Evolutionary conservation across 805 yeast species (phyloP).

Genomic region (Candida sakaeoensis): DNA sequence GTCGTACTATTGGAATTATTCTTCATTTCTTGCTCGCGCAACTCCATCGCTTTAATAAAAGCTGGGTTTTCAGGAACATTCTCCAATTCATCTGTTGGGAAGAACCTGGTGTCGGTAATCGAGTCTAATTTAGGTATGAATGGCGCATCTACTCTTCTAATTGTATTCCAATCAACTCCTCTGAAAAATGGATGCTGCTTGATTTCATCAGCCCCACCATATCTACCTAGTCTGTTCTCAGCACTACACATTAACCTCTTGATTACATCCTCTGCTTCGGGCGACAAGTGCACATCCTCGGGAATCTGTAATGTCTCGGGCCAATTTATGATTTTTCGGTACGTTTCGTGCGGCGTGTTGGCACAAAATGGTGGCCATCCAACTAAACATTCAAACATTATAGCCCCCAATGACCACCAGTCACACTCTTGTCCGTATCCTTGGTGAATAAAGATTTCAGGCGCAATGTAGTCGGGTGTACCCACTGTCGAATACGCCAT

Average conservation of each 20-base stretch:
- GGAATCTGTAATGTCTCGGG: constrained; percentile 85
- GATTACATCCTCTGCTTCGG: constrained; percentile 85
- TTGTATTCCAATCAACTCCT: constrained; percentile 94
- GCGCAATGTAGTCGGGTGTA: constrained; percentile 94
- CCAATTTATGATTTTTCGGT: constrained; percentile 87
- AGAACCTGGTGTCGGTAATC: constrained; percentile 93
- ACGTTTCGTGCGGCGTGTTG: constrained; percentile 91
- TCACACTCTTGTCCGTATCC: constrained; percentile 97
- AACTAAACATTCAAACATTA: constrained; percentile 92
- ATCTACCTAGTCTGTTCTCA: constrained; percentile 78
- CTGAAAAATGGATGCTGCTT: constrained; percentile 89
- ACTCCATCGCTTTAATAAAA: constrained; percentile 53
- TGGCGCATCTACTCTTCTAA: constrained; percentile 86
- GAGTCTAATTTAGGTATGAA: constrained; percentile 88
- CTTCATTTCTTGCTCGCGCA: constrained; percentile 51
- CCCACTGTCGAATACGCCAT: constrained; percentile 98
- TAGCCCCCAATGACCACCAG: constrained; percentile 97
- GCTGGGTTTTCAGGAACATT: constrained; percentile 88
- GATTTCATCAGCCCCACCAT: constrained; percentile 89
- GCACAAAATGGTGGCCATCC: constrained; percentile 98
- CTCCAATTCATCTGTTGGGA: constrained; percentile 96
- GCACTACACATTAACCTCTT: constrained; percentile 71
- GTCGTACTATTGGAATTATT: constrained; percentile 44
- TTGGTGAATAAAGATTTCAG: constrained; percentile 87
- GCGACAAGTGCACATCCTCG: constrained; percentile 83